Evolutionary conservation across 1,139 yeast genomes (phyloP), one percentile per base, ranked within the genome.

Genomic region (Blastobotrys capitulatus): DNA sequence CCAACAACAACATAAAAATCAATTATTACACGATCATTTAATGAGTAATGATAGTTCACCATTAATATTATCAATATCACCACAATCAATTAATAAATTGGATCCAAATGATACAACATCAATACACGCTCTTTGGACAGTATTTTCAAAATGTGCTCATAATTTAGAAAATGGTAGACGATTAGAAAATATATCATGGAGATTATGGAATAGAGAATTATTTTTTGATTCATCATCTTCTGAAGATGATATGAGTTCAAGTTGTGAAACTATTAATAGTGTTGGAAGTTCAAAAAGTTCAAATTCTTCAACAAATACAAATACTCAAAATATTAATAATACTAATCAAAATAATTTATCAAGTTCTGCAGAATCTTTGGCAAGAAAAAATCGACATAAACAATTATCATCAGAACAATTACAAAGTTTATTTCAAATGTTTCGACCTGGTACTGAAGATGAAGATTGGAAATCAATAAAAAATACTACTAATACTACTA

Each of bases 101-200:
- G 77, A 76, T 46, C 67, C 77, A 20, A 72, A 71, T 50, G 73
- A 74, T 51, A 51, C 66, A 10, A 64, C 59, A 38, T 58, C 63
- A 22, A 69, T 77, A 7, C 63, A 73, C 41, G 66, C 75, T 16
- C 67, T 77, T 45, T 77, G 81, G 80, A 67, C 76, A 12, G 79
- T 80, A 7, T 67, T 79, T 46, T 72, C 79, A n/a, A 77, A 76
- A 54, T 77, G 81, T 40, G 73, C 79, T 18, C 72, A 74, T 50
- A 70, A 70, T 52, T 70, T 79, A 40, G 73, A 72, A 51, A 75
- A 78, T 57, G 83, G 83, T 31, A 71, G 74, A 48, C 67, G 84
- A 19, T 63, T 79, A 12, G 83, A 78, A 60, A 79, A 79, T 59
- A 70, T 79, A 50, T 75, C 80, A 45, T 79, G 83, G 83, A 66